phyloP scores from a whole-genome alignment of 1,139 yeast species.

The Pichia sp. region DNA sequence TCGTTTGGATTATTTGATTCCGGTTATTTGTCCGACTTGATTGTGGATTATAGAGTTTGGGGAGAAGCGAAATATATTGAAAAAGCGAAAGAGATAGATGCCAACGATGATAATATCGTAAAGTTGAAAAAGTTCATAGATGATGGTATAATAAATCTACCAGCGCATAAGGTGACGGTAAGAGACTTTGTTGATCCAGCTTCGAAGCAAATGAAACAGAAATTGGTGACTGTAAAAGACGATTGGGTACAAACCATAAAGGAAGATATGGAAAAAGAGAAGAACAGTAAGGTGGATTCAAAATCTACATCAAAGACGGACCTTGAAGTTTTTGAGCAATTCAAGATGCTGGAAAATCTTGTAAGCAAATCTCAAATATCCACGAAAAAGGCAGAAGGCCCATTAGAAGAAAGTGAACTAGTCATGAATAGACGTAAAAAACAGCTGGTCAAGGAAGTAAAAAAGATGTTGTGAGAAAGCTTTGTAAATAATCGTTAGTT shows the following conservation, averaged over 20 bases:
- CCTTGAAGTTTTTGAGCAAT: slow-evolving; percentile 19
- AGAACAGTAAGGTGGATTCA: not conserved
- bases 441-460: slow-evolving; percentile 14
- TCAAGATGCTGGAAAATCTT: slow-evolving; percentile 18
- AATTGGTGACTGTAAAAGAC: slow-evolving; percentile 24
- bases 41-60: slow-evolving; percentile 20
- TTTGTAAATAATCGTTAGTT: not conserved
- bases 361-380: slow-evolving; percentile 20
- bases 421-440: slow-evolving; percentile 18
- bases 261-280: slow-evolving; percentile 10
- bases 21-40: slow-evolving; percentile 20
- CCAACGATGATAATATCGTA: slow-evolving; percentile 18
- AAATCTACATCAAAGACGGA: slow-evolving; percentile 8
- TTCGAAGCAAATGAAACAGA: slow-evolving; percentile 21
- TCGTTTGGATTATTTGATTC: slow-evolving; percentile 22
- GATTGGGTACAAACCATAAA: slow-evolving; percentile 18
- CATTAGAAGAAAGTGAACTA: slow-evolving; percentile 9
- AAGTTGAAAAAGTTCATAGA: slow-evolving; percentile 20
- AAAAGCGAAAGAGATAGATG: slow-evolving; percentile 14
- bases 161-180: slow-evolving; percentile 24
- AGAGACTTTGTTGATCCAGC: slow-evolving; percentile 16
- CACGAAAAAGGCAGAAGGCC: slow-evolving; percentile 9
- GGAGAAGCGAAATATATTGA: slow-evolving; percentile 11
- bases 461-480: slow-evolving; percentile 7
- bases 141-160: slow-evolving; percentile 21